Percentiles rank a stretch among this genome's conserved stretches.
Evolutionary conservation across 1,139 yeast genomes (phyloP).

Genomic region (Yamadazyma trypodendri): DNA sequence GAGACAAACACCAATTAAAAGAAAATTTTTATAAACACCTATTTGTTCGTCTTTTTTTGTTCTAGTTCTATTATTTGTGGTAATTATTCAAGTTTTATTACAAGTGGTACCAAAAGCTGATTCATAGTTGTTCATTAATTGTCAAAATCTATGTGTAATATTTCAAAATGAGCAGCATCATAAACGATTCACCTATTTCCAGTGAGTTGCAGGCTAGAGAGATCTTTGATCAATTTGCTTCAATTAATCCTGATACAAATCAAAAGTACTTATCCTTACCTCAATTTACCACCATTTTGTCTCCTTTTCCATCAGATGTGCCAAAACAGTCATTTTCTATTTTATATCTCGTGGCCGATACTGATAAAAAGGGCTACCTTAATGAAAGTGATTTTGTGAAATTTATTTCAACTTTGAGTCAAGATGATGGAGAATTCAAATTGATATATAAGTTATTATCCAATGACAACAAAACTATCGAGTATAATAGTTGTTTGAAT

Average conservation of each 20-base stretch:
- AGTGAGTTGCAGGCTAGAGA: conserved; percentile 29
- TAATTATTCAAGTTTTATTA: no score
- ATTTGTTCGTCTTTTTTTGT: background rate
- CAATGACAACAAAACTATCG: conserved; percentile 19
- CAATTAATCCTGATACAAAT: conserved; percentile 23
- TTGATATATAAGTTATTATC: conserved; percentile 41
- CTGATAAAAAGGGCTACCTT: conserved; percentile 59
- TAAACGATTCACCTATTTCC: background rate
- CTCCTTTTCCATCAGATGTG: conserved; percentile 45
- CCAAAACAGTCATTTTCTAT: conserved; percentile 43
- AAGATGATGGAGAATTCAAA: conserved; percentile 58
- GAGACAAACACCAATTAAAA: conserved; percentile 2
- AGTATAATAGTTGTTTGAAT: conserved; percentile 41
- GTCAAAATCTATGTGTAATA: conserved; percentile 1
- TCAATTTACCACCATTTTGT: conserved; percentile 38
- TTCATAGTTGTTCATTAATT: no score
- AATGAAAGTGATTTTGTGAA: conserved; percentile 59
- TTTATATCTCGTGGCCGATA: conserved; percentile 65
- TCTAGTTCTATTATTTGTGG: background rate
- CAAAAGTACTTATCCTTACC: conserved; percentile 31
- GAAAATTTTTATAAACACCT: conserved; percentile 1
- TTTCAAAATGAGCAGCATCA: conserved; percentile 1
- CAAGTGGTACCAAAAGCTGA: no score
- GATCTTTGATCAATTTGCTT: conserved; percentile 42
- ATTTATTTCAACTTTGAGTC: conserved; percentile 54